These are phyloP conservation scores for Ziziphus jujuba DNA, from an alignment of 306 rosid species.

Conservation along the genomic window DNA sequence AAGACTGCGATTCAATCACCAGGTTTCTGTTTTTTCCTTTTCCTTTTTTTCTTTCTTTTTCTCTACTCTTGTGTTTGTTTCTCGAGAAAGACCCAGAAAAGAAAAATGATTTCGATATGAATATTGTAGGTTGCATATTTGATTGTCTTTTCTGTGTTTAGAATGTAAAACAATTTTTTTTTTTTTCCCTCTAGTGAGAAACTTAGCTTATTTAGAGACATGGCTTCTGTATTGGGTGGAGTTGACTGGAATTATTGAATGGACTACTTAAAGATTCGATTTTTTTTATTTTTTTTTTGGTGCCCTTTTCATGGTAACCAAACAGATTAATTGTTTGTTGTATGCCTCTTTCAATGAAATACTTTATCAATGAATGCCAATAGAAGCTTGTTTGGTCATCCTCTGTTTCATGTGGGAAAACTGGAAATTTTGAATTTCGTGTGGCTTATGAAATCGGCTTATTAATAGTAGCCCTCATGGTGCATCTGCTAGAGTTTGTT, in stretches of 20 bases:
- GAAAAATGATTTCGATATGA: background rate
- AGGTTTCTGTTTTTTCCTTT: conserved; percentile 33
- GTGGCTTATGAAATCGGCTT: too few species aligned
- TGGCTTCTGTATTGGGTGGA: too few species aligned
- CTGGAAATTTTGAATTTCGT: too few species aligned
- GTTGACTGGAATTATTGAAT: background rate
- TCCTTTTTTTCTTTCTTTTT: conserved; percentile 4
- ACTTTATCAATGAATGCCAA: too few species aligned
- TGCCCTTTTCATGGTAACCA: background rate
- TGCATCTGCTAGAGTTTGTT: too few species aligned
- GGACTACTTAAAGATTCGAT: too few species aligned
- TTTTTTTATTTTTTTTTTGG: background rate
- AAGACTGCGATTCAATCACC: conserved; percentile 49
- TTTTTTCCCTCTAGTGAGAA: background rate
- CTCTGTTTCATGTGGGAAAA: too few species aligned
- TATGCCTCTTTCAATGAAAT: too few species aligned
- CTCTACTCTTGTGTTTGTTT: background rate
- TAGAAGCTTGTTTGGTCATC: too few species aligned
- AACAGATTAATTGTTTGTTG: background rate
- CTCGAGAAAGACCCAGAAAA: conserved; percentile 1
- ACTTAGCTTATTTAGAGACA: background rate
- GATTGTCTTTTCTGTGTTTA: background rate
- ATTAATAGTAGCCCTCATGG: too few species aligned
- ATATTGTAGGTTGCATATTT: background rate
- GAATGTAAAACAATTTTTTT: background rate